Base-by-base conservation (phyloP, 306 rosid genomes). In the Cicer pinnatifidum region DNA sequence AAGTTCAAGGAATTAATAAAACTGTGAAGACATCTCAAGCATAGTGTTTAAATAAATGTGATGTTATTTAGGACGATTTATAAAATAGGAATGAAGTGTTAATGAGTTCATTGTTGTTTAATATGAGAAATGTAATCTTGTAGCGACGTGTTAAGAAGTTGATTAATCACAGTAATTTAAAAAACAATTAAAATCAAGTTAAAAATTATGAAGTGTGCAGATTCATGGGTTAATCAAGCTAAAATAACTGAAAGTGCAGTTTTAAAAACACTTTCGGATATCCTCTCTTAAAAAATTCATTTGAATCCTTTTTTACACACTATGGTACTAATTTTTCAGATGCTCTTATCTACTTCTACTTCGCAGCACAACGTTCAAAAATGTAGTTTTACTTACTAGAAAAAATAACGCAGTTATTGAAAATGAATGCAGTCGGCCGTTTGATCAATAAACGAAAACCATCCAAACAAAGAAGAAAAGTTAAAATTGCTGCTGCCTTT, bases 21-120 rank as follows among this genome's bases (percentile, higher is more conserved):
- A 75, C 72, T 8, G 59, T 80, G 60, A 66, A 67, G 51, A 77
- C 45, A 15, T 62, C 78, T 19, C 67, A 41, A 66, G 59, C 67
- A 48, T 54, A 16, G 17, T 37, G 28, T 8, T 66, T 75, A 50
- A 67, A 53, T 58, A 67, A 53, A 40, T 58, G 64, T 48, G 75
- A 17, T 9, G 40, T n/a, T 10, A 69, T 41, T 35, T 52, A 48
- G 48, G 61, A 62, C 6, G 5, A 9, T 53, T 61, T n/a, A 37
- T 58, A 17, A 43, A 54, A 16, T 52, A 64, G 45, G 48, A 19
- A 41, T 9, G 15, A 48, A 40, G 19, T 9, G 46, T 69, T 53
- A 20, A 54, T 23, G 19, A 9, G 35, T 63, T 52, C 6, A 19
- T 65, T 65, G 38, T 15, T 51, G 37, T 53, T 46, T 52, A 64